Conservation (phyloP, 495 filamentous ascomycete species). For the Echria macrotheca region DNA sequence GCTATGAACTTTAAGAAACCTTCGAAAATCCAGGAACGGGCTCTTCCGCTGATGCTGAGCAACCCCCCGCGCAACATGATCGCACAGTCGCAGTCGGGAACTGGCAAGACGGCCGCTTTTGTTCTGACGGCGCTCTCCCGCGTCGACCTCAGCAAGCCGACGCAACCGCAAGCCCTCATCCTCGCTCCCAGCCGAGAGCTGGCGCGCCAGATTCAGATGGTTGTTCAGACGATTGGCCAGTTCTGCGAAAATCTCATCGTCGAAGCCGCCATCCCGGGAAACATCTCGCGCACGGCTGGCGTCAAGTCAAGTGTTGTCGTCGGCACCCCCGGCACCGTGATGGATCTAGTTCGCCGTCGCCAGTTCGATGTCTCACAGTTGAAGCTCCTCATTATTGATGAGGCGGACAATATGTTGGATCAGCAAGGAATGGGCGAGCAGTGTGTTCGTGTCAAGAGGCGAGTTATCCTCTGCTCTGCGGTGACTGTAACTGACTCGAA, state of each 20-base stretch:
- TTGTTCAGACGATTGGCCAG: constrained; percentile 72
- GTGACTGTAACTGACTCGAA: not conserved
- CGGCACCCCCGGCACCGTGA: constrained; percentile 89
- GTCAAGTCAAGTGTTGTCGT: constrained; percentile 74
- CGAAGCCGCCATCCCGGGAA: constrained; percentile 73
- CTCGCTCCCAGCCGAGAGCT: constrained; percentile 92
- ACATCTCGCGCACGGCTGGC: constrained; percentile 53
- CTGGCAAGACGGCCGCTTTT: constrained; percentile 97
- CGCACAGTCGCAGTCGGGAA: constrained; percentile 96
- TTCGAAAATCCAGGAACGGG: constrained; percentile 93
- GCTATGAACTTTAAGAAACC: constrained; percentile 89
- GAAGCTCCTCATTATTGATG: constrained; percentile 80
- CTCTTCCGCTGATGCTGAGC: constrained; percentile 76
- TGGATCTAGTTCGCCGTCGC: constrained; percentile 72
- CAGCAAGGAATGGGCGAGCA: constrained; percentile 92
- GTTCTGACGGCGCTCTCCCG: constrained; percentile 84
- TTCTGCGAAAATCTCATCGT: constrained; percentile 69
- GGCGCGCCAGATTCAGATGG: constrained; percentile 86
- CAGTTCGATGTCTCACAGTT: constrained; percentile 59
- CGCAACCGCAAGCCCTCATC: constrained; percentile 75
- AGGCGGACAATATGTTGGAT: constrained; percentile 95
- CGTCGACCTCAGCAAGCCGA: constrained; percentile 61
- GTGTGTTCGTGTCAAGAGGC: constrained; percentile 83
- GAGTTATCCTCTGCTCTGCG: constrained; percentile 23
- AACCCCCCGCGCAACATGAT: constrained; percentile 88